Conservation (phyloP, 192 early-diverging fungal genomes). For the Pilaira anomala region DNA sequence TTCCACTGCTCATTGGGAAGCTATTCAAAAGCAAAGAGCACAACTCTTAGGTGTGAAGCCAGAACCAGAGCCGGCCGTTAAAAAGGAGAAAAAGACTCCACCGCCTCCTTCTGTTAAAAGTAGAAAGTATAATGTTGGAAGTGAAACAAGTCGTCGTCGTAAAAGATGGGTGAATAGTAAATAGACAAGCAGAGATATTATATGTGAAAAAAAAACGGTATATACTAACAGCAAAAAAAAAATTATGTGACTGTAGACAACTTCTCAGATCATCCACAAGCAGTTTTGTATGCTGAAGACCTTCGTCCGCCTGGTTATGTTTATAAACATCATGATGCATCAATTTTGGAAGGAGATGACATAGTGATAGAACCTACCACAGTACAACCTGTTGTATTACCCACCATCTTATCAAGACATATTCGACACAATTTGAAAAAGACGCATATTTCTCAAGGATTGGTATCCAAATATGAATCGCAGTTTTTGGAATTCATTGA, state of each 20-base stretch:
- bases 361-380: not conserved
- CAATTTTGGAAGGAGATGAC: not conserved
- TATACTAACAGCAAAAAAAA: slow-evolving; percentile 11
- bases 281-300: slow-evolving; percentile 47
- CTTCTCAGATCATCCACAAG: slow-evolving; percentile 50
- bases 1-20: slow-evolving; percentile 11
- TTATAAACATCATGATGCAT: not conserved
- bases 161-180: slow-evolving; percentile 57
- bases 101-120: slow-evolving; percentile 38
- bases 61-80: slow-evolving; percentile 9
- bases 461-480: slow-evolving; percentile 46
- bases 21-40: slow-evolving; percentile 5
- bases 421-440: slow-evolving; percentile 47
- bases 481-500: slow-evolving; percentile 45
- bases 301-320: slow-evolving; percentile 47
- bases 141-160: slow-evolving; percentile 44
- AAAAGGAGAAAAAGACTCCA: slow-evolving; percentile 36
- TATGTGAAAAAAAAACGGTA: not conserved
- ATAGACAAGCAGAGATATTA: not conserved
- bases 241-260: slow-evolving; percentile 40
- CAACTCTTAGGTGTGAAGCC: not conserved
- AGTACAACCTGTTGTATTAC: not conserved
- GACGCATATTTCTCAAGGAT: slow-evolving; percentile 46
- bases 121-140: slow-evolving; percentile 44
- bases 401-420: slow-evolving; percentile 28